Base-by-base conservation (phyloP, 2,329 filamentous ascomycete genomes). In the Xylariaceae sp. region DNA sequence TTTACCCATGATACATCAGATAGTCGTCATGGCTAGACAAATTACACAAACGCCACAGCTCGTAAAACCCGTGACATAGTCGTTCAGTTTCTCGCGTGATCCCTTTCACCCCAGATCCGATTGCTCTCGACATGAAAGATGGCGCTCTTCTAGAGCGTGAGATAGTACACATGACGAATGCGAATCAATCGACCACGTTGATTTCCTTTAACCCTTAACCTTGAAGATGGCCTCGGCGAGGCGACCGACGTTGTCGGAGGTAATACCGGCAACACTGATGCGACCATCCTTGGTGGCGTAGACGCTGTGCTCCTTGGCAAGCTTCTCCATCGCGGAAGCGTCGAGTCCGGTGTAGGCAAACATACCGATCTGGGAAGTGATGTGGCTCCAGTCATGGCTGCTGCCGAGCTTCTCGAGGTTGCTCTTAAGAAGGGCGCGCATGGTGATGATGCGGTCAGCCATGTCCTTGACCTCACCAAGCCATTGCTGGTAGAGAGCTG, bases 331-430 rank as follows among this genome's bases (percentile, higher is more conserved):
- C 80, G 97, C 89, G 78, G 93, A 88, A 57, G 92, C 80, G 69
- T 82, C 93, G 71, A 99, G 81, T 63, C 94, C 94, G 55, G 94
- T 99, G 84, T 96, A 99, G 69, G 94, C 93, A 73, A 99, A 99
- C 94, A 99, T 99, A 80, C 94, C 94, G 72, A 99, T 99, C 85
- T 96, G 91, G 78, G 83, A 92, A 68, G 94, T 97, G 78, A 99
- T 99, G 83, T 99, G 94, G 75, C 88, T 90, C 94, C 94, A 99
- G 82, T 97, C 90, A 78, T 95, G 91, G 84, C 92, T 92, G 82
- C 89, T 94, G 74, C 93, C 93, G 64, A 97, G 86, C 77, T 89
- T 88, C 85, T 97, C 90, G 58, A 99, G 87, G 81, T 97, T 95
- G 70, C 91, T 85, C 84, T 94, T 95, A 73, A 99, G 87, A 57